A percentile compares a stretch with the other conserved stretches of the same genome.
phyloP scores from a whole-genome alignment of 805 yeast genomes.

The Starmerella vaccinii region DNA sequence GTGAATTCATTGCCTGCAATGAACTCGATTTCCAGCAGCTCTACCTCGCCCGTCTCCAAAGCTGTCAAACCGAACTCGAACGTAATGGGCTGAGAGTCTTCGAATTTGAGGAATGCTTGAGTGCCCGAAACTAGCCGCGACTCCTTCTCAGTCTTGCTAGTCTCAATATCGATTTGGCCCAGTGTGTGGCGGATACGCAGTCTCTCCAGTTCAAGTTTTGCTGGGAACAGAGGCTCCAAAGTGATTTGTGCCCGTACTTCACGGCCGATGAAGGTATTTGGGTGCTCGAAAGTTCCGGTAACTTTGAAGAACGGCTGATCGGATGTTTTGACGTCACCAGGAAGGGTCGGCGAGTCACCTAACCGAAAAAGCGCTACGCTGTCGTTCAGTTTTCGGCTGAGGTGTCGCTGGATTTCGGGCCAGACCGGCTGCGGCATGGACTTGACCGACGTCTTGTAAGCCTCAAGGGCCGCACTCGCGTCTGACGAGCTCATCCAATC shows the following conservation, averaged over 20 bases:
- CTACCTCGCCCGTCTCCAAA: slow-evolving; percentile 25
- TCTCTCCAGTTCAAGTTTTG: slow-evolving; percentile 9
- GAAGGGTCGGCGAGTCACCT: slow-evolving; percentile 6
- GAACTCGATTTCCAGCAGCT: slow-evolving; percentile 18
- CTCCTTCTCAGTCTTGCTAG: background rate
- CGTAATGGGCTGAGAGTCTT: slow-evolving; percentile 17
- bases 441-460: slow-evolving; percentile 14
- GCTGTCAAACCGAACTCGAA: slow-evolving; percentile 27
- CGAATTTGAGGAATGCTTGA: slow-evolving; percentile 20
- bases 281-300: slow-evolving; percentile 15
- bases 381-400: slow-evolving; percentile 14
- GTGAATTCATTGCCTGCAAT: slow-evolving; percentile 8
- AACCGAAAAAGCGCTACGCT: slow-evolving; percentile 13
- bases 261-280: slow-evolving; percentile 21
- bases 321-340: background rate
- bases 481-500: slow-evolving; percentile 14
- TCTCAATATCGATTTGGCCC: slow-evolving; percentile 7
- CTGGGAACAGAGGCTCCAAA: slow-evolving; percentile 15
- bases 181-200: slow-evolving; percentile 16
- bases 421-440: slow-evolving; percentile 10
- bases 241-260: slow-evolving; percentile 21
- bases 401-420: slow-evolving; percentile 12
- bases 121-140: slow-evolving; percentile 1
- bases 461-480: slow-evolving; percentile 16
- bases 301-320: slow-evolving; percentile 13